Conservation (phyloP, 1,284 basidiomycete species). For the Somion occarium region DNA sequence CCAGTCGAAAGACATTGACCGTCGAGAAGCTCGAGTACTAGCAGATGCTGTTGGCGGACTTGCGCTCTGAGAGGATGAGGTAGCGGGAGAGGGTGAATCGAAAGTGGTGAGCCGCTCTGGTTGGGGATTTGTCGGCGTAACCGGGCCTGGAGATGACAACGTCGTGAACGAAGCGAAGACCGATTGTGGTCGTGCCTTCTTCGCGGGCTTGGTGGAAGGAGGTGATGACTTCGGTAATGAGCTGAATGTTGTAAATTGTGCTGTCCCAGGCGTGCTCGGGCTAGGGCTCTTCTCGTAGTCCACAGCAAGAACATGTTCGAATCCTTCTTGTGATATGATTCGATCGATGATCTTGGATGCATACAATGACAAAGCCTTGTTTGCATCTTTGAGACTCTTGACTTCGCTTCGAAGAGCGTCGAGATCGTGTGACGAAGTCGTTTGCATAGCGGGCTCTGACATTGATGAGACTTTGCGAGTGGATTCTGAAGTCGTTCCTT, state of each 20-base stretch:
- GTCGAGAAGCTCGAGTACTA: constrained; percentile 47
- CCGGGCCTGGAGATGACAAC: constrained; percentile 20
- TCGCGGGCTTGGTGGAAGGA: constrained; percentile 21
- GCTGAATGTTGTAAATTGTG: constrained; percentile 25
- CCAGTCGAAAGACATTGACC: constrained; percentile 82
- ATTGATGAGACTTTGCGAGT: constrained; percentile 31
- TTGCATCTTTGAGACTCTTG: constrained; percentile 89
- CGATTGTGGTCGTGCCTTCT: constrained; percentile 57
- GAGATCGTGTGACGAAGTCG: constrained; percentile 45
- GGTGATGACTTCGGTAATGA: constrained; percentile 23
- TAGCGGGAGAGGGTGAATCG: constrained; percentile 29
- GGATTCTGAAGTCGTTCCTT: constrained; percentile 32
- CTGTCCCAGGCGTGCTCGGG: constrained; percentile 22
- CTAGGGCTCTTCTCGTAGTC: constrained; percentile 69
- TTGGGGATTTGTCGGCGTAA: constrained; percentile 17
- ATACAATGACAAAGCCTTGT: constrained; percentile 90
- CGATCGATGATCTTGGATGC: constrained; percentile 96
- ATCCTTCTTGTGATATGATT: constrained; percentile 90
- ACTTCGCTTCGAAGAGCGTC: constrained; percentile 75
- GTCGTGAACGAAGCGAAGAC: constrained; percentile 45
- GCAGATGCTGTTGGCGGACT: constrained; percentile 19
- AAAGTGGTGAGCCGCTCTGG: constrained; percentile 32
- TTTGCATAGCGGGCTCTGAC: constrained; percentile 37
- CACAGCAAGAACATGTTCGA: constrained; percentile 87
- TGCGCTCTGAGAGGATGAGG: constrained; percentile 21